These are phyloP conservation scores for Ophiocordyceps australis DNA, from an alignment of 2,329 filamentous ascomycete genomes.

Conservation along the genomic window DNA sequence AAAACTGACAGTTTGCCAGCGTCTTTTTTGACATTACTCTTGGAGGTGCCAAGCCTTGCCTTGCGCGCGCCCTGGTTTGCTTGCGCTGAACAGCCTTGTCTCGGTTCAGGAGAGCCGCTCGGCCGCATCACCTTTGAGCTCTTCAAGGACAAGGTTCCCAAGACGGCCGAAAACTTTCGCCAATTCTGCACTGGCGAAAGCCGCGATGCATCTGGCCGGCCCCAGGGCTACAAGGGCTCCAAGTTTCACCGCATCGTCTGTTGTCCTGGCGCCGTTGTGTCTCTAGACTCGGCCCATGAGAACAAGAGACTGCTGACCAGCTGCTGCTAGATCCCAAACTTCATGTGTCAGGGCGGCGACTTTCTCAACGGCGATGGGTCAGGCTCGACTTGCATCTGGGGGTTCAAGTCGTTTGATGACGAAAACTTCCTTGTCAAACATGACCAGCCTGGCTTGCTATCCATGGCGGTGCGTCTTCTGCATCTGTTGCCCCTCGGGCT, in stretches of 20 bases:
- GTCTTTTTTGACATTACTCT: slow-evolving; percentile 68
- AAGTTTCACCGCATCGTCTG: slow-evolving; percentile 87
- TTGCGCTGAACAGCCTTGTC: neutral
- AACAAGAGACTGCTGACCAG: neutral
- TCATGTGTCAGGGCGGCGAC: slow-evolving; percentile 96
- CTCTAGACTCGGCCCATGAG: no score
- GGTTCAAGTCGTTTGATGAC: slow-evolving; percentile 66
- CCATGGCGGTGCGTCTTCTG: slow-evolving; percentile 62
- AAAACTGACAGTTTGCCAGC: slow-evolving; percentile 10
- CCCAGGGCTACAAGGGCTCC: slow-evolving; percentile 86
- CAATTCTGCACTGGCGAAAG: slow-evolving; percentile 92
- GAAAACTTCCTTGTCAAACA: slow-evolving; percentile 79
- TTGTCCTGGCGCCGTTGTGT: slow-evolving; percentile 4
- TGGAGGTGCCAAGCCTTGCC: slow-evolving; percentile 41
- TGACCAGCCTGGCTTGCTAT: slow-evolving; percentile 61
- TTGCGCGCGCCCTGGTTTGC: neutral
- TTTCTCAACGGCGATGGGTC: slow-evolving; percentile 89
- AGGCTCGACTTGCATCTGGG: slow-evolving; percentile 77
- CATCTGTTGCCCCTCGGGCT: neutral
- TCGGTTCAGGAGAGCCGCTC: slow-evolving; percentile 52
- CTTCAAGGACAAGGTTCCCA: slow-evolving; percentile 67
- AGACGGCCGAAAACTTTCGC: slow-evolving; percentile 90
- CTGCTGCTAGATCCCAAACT: slow-evolving; percentile 58
- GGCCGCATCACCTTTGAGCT: slow-evolving; percentile 84
- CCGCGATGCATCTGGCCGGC: slow-evolving; percentile 57